These are phyloP conservation scores for Lantana camara DNA, from an alignment of 257 asterid species.

Conservation along the genomic window DNA sequence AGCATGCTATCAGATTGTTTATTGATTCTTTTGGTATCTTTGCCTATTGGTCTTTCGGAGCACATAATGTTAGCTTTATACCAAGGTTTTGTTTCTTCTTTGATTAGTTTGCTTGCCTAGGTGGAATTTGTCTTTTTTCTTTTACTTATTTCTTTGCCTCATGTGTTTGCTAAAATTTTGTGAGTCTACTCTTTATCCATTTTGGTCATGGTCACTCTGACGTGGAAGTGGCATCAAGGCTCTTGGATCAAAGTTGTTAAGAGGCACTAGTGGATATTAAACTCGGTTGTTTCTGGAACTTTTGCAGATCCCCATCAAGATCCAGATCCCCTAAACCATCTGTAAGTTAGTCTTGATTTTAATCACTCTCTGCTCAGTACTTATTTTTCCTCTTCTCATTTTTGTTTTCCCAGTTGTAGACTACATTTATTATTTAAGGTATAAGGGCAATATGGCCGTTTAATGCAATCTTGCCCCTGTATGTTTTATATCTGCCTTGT, in stretches of 20 bases:
- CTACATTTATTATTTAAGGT: neutral
- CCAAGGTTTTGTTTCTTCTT: constrained; percentile 39
- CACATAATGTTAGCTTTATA: constrained; percentile 29
- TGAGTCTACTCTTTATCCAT: constrained; percentile 47
- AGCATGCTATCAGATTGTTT: constrained; percentile 37
- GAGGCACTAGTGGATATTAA: constrained; percentile 87
- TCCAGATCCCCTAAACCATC: constrained; percentile 87
- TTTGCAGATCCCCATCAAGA: constrained; percentile 99
- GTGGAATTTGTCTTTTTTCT: constrained; percentile 23
- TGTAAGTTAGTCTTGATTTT: constrained; percentile 56
- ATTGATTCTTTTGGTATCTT: constrained; percentile 49
- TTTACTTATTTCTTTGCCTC: constrained; percentile 7
- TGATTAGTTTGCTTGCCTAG: constrained; percentile 44
- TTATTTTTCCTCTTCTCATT: neutral
- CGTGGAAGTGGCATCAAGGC: constrained; percentile 81
- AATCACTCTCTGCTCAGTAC: constrained; percentile 7
- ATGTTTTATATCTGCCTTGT: constrained; percentile 22
- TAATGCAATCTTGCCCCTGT: neutral
- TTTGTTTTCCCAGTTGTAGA: neutral
- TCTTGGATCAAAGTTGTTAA: constrained; percentile 81
- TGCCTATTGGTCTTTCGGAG: constrained; percentile 39
- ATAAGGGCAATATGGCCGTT: neutral
- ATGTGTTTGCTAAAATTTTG: constrained; percentile 46
- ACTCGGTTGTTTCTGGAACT: constrained; percentile 94
- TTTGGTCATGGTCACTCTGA: constrained; percentile 68